phyloP scores from a whole-genome alignment of 805 yeast species.

The Yarrowia phangngaensis region DNA sequence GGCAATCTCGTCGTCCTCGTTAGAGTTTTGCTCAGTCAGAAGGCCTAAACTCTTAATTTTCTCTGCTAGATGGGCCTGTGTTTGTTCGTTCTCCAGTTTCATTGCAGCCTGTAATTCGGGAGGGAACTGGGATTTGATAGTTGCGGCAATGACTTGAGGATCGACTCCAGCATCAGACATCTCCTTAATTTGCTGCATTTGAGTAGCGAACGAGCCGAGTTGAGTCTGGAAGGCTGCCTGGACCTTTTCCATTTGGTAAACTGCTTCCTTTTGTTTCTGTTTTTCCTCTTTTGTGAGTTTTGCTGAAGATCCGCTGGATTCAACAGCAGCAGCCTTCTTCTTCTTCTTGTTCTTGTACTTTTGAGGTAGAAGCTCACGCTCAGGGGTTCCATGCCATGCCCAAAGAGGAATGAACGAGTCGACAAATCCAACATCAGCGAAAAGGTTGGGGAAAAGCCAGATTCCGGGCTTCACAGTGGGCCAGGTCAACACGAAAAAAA shows the following conservation, averaged over 20 bases:
- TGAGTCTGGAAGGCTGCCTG: constrained; percentile 26
- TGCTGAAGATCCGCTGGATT: constrained; percentile 12
- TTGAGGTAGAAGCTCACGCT: constrained; percentile 30
- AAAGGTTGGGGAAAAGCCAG: constrained; percentile 94
- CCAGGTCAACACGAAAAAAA: constrained; percentile 59
- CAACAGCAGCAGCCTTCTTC: constrained; percentile 28
- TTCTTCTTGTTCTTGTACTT: constrained; percentile 31
- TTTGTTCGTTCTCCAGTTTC: constrained; percentile 22
- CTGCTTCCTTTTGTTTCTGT: constrained; percentile 20
- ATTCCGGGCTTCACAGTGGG: constrained; percentile 65
- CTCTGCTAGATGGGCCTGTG: constrained; percentile 12
- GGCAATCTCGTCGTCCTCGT: constrained; percentile 2
- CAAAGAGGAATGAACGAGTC: constrained; percentile 90
- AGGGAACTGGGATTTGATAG: constrained; percentile 21
- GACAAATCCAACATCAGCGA: constrained; percentile 89
- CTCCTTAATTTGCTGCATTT: constrained; percentile 23
- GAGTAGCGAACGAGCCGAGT: neutral
- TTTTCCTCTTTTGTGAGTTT: constrained; percentile 31
- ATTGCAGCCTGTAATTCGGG: constrained; percentile 16
- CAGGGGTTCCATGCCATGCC: constrained; percentile 61
- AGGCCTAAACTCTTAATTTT: neutral
- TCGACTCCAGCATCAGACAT: constrained; percentile 24
- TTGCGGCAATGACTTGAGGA: constrained; percentile 20
- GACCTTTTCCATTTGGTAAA: constrained; percentile 21
- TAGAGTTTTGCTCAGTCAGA: neutral